Conservation (phyloP, 495 filamentous ascomycete genomes). For the Penicillium atrosanguineum region DNA sequence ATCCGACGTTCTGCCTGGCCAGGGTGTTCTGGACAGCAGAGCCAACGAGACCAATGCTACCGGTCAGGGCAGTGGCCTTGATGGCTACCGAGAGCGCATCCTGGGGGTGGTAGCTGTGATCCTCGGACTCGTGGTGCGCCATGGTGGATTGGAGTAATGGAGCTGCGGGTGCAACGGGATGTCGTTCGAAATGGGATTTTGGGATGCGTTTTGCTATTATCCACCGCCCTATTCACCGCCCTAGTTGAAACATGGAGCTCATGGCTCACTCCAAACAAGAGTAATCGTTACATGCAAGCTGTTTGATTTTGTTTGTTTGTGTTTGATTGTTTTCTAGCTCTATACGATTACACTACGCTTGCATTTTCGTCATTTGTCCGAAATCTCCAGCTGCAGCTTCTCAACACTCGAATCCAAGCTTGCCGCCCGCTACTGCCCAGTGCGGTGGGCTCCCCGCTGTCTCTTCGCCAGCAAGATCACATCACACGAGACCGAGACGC, state of each 20-base stretch:
- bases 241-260: constrained; percentile 6
- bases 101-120: constrained; percentile 66
- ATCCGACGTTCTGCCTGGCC: constrained; percentile 71
- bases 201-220: constrained; percentile 30
- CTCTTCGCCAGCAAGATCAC: constrained; percentile 18
- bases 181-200: constrained; percentile 29
- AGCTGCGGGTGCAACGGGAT: constrained; percentile 26
- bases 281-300: background rate
- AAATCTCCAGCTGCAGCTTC: background rate
- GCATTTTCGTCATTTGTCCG: background rate
- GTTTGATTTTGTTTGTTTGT: background rate
- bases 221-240: constrained; percentile 26
- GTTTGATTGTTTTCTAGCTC: background rate
- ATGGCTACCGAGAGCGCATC: constrained; percentile 71
- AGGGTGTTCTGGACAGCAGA: constrained; percentile 85
- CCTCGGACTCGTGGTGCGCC: constrained; percentile 42
- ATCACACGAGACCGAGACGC: constrained; percentile 3
- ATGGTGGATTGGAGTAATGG: constrained; percentile 39
- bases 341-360: background rate
- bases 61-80: constrained; percentile 61
- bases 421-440: constrained; percentile 21
- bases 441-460: constrained; percentile 31
- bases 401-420: constrained; percentile 8
- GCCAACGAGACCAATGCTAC: constrained; percentile 64
- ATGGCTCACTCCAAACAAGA: background rate